A percentile compares a stretch with the other conserved stretches of the same genome.
phyloP scores from a whole-genome alignment of 768 basidiomycete species.

The Scleroderma citrinum region DNA sequence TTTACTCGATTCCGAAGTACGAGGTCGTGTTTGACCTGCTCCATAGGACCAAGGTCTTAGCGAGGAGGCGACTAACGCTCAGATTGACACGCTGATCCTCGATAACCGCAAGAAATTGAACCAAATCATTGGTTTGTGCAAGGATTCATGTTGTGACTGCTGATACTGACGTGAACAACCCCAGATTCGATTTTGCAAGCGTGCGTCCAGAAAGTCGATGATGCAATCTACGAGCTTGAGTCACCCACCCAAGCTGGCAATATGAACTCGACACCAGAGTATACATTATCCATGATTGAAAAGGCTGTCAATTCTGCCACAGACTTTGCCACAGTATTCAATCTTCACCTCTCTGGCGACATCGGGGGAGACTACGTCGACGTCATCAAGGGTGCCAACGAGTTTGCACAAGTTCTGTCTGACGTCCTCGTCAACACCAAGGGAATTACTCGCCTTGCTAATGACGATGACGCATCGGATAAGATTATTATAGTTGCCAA shows the following conservation, averaged over 20 bases:
- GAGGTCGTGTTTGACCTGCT: constrained; percentile 1
- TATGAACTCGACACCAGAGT: constrained; percentile 95
- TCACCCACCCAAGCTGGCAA: constrained; percentile 94
- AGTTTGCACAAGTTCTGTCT: constrained; percentile 87
- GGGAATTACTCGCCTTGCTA: constrained; percentile 89
- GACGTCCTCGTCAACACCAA: constrained; percentile 94
- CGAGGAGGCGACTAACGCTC: constrained; percentile 90
- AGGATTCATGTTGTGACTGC: background rate
- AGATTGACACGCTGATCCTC: constrained; percentile 93
- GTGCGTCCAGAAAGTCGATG: constrained; percentile 95
- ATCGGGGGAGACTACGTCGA: constrained; percentile 92
- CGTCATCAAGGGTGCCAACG: constrained; percentile 96
- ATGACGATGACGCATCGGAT: constrained; percentile 89
- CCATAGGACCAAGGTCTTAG: constrained; percentile 72
- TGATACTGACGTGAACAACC: constrained; percentile 9
- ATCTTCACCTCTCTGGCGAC: constrained; percentile 82
- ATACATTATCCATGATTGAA: constrained; percentile 97
- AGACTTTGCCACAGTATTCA: constrained; percentile 93
- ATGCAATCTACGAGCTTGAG: constrained; percentile 95
- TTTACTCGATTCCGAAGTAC: background rate
- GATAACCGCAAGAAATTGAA: constrained; percentile 98
- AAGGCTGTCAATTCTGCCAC: constrained; percentile 92
- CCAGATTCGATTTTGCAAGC: constrained; percentile 94
- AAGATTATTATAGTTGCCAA: constrained; percentile 83
- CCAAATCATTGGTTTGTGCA: constrained; percentile 77